A percentile compares a stretch with the other conserved stretches of the same genome.
phyloP scores from a whole-genome alignment of 371 early-diverging fungal species.

The Lichtheimia corymbifera region DNA sequence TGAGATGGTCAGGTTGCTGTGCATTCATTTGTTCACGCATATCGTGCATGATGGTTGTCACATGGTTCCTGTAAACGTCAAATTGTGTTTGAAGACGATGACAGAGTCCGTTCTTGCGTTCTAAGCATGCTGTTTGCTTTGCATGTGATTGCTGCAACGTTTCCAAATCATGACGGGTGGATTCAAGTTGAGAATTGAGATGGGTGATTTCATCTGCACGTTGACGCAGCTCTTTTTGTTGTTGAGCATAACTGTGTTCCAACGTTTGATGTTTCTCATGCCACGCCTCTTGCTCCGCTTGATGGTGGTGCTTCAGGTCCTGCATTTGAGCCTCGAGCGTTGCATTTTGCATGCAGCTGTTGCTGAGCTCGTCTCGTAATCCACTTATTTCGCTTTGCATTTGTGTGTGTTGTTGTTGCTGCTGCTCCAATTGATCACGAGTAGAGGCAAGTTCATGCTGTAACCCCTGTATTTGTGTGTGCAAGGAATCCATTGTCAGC shows the following conservation, averaged over 20 bases:
- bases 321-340: constrained; percentile 10
- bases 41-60: constrained; percentile 20
- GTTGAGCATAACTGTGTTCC: constrained; percentile 14
- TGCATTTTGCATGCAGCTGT: constrained; percentile 2
- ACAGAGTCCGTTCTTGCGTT: constrained; percentile 5
- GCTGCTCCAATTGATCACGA: constrained; percentile 10
- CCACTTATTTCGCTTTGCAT: constrained; percentile 6
- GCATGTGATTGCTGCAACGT: constrained; percentile 10
- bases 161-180: constrained; percentile 12
- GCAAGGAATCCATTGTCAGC: constrained; percentile 5
- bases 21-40: constrained; percentile 20
- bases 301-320: constrained; percentile 6
- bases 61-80: constrained; percentile 17
- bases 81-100: constrained; percentile 23
- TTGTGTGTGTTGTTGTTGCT: background rate
- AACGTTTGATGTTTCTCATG: constrained; percentile 1
- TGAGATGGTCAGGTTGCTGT: constrained; percentile 16
- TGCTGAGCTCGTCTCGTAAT: constrained; percentile 7
- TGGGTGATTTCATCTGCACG: constrained; percentile 1
- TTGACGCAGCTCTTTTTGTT: constrained; percentile 8
- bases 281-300: constrained; percentile 11
- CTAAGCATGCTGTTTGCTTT: constrained; percentile 6
- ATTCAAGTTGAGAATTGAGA: constrained; percentile 7
- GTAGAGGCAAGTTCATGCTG: constrained; percentile 4
- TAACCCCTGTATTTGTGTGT: constrained; percentile 8